Evolutionary conservation across 805 yeast species (phyloP), one percentile per base, ranked within the genome.

Genomic region (Wickerhamiella lipophila): DNA sequence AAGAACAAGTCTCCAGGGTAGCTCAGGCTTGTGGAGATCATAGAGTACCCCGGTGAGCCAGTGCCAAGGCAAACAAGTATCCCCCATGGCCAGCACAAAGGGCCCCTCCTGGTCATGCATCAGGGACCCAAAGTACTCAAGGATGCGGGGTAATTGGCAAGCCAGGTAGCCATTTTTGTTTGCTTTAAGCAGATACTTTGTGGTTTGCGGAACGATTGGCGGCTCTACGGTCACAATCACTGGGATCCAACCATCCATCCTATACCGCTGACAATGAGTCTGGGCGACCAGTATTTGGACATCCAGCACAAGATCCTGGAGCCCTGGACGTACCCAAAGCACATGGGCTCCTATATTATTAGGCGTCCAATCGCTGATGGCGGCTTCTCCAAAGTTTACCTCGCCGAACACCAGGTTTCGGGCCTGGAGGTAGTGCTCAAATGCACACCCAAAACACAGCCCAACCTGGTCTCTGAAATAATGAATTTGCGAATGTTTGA

Each of bases 401-500:
- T 89, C 26, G 97, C 96, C 1, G 70, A 70, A 32, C 97, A 89
- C 59, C 73, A 73, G 46, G 69, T 87, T 42, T 74, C 95, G 9
- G 78, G 78, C 49, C 70, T 77, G n/a, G 79, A 76, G 60, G 72
- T 89, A 2, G 97, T 92, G 15, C 65, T 92, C 53, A 89, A 89
- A 58, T 82, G 86, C 42, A 55, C 69, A 38, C 89, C 94, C 7
- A 77, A 79, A 51, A 75, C 74, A 42, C 94, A 85, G 60, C 87
- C 94, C 27, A 86, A 88, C 58, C 73, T 89, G 19, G 94, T 88
- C 34, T 69, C 96, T 49, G 98, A 89, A 58, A 85, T 85, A 26
- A 86, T 83, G 60, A 92, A 86, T 61, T 88, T 88, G 57, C 72
- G 85, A 46, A 92, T 85, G 59, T 77, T 92, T 55, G 74, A 74